A percentile compares a stretch with the other conserved stretches of the same genome.
phyloP scores from a whole-genome alignment of 1,284 basidiomycete species.

The Papiliotrema flavescens region DNA sequence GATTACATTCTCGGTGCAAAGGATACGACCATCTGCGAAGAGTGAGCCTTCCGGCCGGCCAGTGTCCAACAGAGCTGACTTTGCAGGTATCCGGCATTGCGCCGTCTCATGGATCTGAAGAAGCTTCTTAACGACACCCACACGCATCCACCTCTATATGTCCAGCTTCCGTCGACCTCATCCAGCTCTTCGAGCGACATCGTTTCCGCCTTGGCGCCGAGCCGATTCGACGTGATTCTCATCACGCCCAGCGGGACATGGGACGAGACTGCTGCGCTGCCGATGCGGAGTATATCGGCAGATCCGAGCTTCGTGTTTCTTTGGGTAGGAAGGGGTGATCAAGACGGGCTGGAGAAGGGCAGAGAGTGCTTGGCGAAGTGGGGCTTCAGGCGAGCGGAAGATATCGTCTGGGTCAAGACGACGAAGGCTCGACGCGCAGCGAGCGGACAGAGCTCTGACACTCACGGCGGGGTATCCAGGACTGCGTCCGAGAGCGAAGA shows the following conservation, averaged over 20 bases:
- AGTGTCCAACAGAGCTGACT: background rate
- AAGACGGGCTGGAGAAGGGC: constrained; percentile 86
- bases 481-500: too few relatives aligned
- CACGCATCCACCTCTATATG: constrained; percentile 43
- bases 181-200: constrained; percentile 6
- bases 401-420: constrained; percentile 95
- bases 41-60: constrained; percentile 59
- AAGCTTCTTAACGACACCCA: constrained; percentile 47
- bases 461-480: too few relatives aligned
- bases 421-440: constrained; percentile 50
- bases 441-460: background rate
- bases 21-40: constrained; percentile 81
- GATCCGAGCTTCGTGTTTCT: constrained; percentile 93
- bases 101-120: constrained; percentile 73
- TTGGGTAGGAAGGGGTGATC: constrained; percentile 91
- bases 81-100: constrained; percentile 82
- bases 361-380: constrained; percentile 86
- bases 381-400: constrained; percentile 94
- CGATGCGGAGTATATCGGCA: constrained; percentile 76
- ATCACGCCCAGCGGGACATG: constrained; percentile 88
- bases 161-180: constrained; percentile 15
- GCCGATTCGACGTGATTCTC: constrained; percentile 84
- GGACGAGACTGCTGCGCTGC: constrained; percentile 75
- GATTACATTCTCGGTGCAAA: constrained; percentile 84
- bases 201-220: constrained; percentile 10